Conservation (phyloP, 2,329 filamentous ascomycete species). For the Myrmaecium sp. region DNA sequence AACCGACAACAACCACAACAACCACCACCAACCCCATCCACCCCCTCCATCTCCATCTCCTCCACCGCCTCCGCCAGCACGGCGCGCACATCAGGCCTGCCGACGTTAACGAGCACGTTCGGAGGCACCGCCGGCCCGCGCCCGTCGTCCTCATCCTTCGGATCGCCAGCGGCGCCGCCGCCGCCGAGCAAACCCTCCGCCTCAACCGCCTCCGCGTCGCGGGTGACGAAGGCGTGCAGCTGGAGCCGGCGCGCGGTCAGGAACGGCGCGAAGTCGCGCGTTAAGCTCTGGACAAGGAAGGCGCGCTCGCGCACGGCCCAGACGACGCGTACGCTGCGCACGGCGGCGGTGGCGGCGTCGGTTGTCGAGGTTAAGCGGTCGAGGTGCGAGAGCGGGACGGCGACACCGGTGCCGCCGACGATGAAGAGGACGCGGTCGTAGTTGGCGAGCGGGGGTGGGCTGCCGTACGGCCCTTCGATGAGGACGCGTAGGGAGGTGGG, state of each 20-base stretch:
- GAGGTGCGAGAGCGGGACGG: conserved; percentile 15
- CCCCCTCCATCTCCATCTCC: too few species aligned
- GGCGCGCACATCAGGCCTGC: conserved; percentile 22
- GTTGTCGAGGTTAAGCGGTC: too few species aligned
- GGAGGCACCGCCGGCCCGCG: conserved; percentile 3
- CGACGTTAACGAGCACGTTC: conserved; percentile 13
- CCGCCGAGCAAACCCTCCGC: too few species aligned
- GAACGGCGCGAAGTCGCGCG: conserved; percentile 9
- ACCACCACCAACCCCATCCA: too few species aligned
- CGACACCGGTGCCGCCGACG: conserved; percentile 18
- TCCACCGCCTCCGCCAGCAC: conserved; percentile 17
- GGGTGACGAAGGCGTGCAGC: conserved; percentile 3
- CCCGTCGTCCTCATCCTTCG: too few species aligned
- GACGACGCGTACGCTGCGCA: conserved; percentile 12
- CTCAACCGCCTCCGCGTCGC: conserved; percentile 13
- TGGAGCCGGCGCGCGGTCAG: conserved; percentile 11
- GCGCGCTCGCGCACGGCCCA: conserved; percentile 18
- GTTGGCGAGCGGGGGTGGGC: conserved; percentile 21
- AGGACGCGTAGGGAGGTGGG: conserved; percentile 22
- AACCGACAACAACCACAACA: too few species aligned
- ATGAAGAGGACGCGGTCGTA: conserved; percentile 22
- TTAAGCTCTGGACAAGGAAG: conserved; percentile 11
- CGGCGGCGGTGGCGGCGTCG: too few species aligned
- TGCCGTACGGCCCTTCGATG: conserved; percentile 34
- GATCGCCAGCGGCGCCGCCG: too few species aligned